Base-by-base conservation (phyloP, 106 monocot species). In the Dendrobium huoshanense region DNA sequence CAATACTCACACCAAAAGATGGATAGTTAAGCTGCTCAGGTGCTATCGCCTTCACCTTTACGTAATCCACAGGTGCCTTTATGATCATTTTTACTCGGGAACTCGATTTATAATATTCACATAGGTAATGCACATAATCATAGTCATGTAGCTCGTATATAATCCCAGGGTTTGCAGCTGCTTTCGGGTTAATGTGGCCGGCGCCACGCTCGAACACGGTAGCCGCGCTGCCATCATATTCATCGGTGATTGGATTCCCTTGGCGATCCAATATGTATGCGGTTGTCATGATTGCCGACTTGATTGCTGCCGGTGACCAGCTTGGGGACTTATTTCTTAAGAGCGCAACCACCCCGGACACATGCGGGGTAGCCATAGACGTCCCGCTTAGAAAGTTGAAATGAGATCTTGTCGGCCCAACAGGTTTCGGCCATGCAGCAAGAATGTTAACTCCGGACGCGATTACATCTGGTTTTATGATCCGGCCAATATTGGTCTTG, bases 371-470 rank as follows among this genome's bases (percentile, higher is more conserved):
- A 7, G 89, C 84, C 89, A 89, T 89, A 31, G 86, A 89, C 5
- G 89, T 89, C 1, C 89, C 89, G 29, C 80, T 81, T 7, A 79
- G 20, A 67, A 88, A 78, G 80, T 83, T 83, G 81, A 77, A 88
- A 4, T 47, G 9, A 27, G 77, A 11, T 9, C 83, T 78, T 3
- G 78, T 78, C 0, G 87, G 87, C 43, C 81, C 87, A 2, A 75
- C 78, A 10, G 77, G 49, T 4, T 55, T 41, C 8, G 83, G 78
- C 86, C 88, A 83, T 0, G 79, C 88, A 9, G 86, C 80, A 0
- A 88, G 88, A 42, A 88, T 85, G 80, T 88, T 86, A 45, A 88
- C 88, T 18, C 88, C 86, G 0, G 88, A 85, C 1, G 85, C 88
- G 27, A 27, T 27, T 27, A 27, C 27, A 29, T 88, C 88, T 3